Conservation (phyloP, 805 yeast genomes). For the Saccharomycopsis fermentans region DNA sequence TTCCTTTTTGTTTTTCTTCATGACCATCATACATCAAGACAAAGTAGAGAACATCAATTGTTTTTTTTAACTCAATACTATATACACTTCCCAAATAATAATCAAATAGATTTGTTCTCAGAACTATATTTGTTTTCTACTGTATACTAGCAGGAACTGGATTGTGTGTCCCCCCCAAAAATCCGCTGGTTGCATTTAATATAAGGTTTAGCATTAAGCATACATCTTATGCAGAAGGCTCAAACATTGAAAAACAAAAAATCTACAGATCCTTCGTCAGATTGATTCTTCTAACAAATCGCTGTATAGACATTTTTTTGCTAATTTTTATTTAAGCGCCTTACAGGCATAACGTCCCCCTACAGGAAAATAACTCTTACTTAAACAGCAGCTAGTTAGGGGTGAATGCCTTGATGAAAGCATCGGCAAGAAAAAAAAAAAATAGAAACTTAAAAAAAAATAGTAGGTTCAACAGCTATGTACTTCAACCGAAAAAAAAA, state of each 20-base stretch:
- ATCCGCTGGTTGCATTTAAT: not conserved
- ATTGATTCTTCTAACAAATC: not conserved
- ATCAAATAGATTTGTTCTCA: not conserved
- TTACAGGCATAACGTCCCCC: not conserved
- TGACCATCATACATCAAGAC: not conserved
- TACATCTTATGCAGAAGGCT: slow-evolving; percentile 1
- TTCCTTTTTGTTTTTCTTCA: not conserved
- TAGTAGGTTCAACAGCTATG: no score
- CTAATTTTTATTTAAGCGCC: not conserved
- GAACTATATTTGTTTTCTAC: no score
- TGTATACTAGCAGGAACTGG: not conserved
- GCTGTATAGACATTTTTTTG: not conserved
- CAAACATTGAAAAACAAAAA: not conserved
- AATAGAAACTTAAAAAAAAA: no score
- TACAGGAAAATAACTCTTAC: no score
- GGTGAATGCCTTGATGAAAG: no score
- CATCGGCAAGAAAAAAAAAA: no score
- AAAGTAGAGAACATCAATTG: not conserved
- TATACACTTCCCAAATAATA: not conserved
- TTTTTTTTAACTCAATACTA: not conserved
- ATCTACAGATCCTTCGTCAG: slow-evolving; percentile 1
- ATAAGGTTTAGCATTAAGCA: not conserved
- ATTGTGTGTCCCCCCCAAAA: not conserved
- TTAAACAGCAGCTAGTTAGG: no score
- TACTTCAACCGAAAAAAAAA: no score